Base-by-base conservation (phyloP, 2,329 filamentous ascomycete species). In the Cladosporium sp. region DNA sequence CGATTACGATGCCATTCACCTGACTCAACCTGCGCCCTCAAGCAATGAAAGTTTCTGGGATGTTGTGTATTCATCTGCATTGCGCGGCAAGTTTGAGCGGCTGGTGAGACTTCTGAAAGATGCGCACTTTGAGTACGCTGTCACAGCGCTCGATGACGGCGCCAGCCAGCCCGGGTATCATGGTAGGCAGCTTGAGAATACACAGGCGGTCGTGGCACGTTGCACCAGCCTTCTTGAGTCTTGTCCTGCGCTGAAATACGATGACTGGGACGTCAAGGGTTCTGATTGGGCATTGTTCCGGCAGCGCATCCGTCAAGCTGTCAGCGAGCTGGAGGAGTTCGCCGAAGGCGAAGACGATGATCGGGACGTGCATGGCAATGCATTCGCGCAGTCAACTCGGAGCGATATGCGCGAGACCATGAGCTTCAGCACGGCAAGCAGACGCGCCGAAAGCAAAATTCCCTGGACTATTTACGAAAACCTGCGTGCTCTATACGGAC, bases 381-480 rank as follows among this genome's bases (percentile, higher is more conserved):
- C 60, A 13, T 66, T 65, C 30, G 27, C 51, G 4, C 40, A 36
- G 59, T 29, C 71, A 64, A 45, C 64, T 15, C 45, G 29, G 6
- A 47, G 43, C 19, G 38, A 50, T 12, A 36, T 22, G 72, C 61
- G 64, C 75, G 45, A 80, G 58, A 39, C 40, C 67, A 83, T 72
- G 60, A 83, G 83, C 5, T 83, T 86, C 47, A 80, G 77, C 67
- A 85, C 77, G 70, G 85, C 69, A 65, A 88, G 72, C 46, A 74
- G 78, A 42, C 87, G 85, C 68, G 90, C 89, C 2, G 87, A 91
- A 60, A 94, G 88, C 62, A 84, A 85, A 58, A 85, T 96, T 29
- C 92, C 91, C 0, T 95, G 88, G 87, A 82, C 86, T 19, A 82
- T 97, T 22, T 96, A 95, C 65, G 85, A 95, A 63, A 89, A 86